These are phyloP conservation scores for Ricinus communis DNA, from an alignment of 345 rosid genomes.

Conservation along the genomic window DNA sequence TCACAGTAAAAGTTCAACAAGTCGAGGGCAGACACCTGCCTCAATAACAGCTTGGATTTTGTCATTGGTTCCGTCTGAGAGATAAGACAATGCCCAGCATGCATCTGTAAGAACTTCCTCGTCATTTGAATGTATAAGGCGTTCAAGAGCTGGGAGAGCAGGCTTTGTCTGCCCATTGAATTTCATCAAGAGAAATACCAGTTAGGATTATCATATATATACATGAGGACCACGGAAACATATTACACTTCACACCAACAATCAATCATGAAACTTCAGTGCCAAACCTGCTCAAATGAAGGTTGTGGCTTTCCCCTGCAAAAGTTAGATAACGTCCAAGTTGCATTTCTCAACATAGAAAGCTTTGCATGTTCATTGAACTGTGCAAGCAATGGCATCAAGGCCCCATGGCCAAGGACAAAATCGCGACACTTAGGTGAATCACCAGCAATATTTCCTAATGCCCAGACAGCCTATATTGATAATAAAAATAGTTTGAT, in stretches of 20 bases:
- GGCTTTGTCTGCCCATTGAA: constrained; percentile 28
- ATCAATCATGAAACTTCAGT: not conserved
- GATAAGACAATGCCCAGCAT: constrained; percentile 38
- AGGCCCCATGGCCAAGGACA: constrained; percentile 27
- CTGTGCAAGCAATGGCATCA: constrained; percentile 28
- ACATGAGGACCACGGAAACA: not conserved
- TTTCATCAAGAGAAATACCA: not conserved
- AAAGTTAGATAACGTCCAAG: constrained; percentile 35
- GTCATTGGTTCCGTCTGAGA: constrained; percentile 34
- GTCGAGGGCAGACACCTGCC: constrained; percentile 25
- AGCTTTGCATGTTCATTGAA: constrained; percentile 32
- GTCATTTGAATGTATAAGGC: constrained; percentile 27
- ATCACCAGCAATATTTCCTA: constrained; percentile 38
- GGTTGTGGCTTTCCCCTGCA: constrained; percentile 42
- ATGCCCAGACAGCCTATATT: constrained; percentile 35
- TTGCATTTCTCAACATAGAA: constrained; percentile 35
- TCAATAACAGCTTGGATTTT: constrained; percentile 38
- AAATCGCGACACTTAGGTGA: constrained; percentile 34
- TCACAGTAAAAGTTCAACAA: constrained; percentile 28
- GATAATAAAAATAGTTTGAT: not conserved
- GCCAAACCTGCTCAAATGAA: constrained; percentile 31
- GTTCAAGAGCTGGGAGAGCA: constrained; percentile 27
- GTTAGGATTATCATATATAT: not conserved
- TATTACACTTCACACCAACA: not conserved
- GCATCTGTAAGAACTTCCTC: constrained; percentile 34